phyloP scores from a whole-genome alignment of 2,329 filamentous ascomycete species.

The Monosporascus sp. region DNA sequence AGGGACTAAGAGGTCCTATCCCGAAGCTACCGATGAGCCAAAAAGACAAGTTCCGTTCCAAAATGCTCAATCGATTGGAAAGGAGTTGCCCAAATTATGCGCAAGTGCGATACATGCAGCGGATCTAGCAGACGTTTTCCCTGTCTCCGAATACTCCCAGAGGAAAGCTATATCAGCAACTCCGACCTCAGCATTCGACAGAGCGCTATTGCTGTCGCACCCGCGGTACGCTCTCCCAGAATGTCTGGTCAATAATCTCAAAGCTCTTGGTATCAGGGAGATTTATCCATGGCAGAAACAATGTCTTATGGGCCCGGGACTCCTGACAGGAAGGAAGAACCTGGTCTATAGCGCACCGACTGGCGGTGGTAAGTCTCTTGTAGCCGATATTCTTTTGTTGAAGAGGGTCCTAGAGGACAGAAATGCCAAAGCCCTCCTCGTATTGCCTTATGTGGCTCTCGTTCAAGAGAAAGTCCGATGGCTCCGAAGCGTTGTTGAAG shows the following conservation, averaged over 20 bases:
- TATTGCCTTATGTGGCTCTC: slow-evolving; percentile 72
- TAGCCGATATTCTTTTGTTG: slow-evolving; percentile 68
- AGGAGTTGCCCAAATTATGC: slow-evolving; percentile 22
- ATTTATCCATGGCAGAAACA: slow-evolving; percentile 79
- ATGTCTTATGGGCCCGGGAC: slow-evolving; percentile 62
- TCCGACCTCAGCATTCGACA: slow-evolving; percentile 46
- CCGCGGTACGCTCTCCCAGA: slow-evolving; percentile 57
- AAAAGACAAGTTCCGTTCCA: slow-evolving; percentile 21
- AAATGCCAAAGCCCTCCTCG: slow-evolving; percentile 62
- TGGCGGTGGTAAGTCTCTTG: slow-evolving; percentile 71
- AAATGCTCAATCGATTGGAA: slow-evolving; percentile 12
- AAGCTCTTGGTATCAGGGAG: slow-evolving; percentile 59
- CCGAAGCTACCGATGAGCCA: slow-evolving; percentile 16
- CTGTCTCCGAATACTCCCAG: slow-evolving; percentile 52
- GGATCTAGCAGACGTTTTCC: slow-evolving; percentile 11
- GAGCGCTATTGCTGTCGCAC: slow-evolving; percentile 57
- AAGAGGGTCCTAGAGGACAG: slow-evolving; percentile 62
- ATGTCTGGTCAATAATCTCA: slow-evolving; percentile 59
- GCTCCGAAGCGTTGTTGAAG: slow-evolving; percentile 62
- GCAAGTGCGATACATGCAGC: slow-evolving; percentile 44
- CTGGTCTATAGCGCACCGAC: slow-evolving; percentile 77
- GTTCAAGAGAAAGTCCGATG: slow-evolving; percentile 76
- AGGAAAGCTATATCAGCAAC: slow-evolving; percentile 47
- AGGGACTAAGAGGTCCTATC: slow-evolving; percentile 43
- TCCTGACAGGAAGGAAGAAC: slow-evolving; percentile 61